Base-by-base conservation (phyloP, 805 yeast species). In the Vanderwaltozyma tropicalis region DNA sequence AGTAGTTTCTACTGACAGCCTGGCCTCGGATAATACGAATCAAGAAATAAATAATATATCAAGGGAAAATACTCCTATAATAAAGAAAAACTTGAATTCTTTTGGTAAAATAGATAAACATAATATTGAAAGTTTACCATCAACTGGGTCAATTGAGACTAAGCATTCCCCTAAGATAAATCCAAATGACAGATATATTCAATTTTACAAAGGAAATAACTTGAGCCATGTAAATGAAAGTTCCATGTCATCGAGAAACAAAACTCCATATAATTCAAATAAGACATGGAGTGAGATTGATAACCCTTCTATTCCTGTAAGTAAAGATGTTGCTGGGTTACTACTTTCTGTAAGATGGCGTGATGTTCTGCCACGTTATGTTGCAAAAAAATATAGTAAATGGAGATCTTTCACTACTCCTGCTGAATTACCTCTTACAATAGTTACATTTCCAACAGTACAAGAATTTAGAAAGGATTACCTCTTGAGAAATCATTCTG, bases 391-490 rank as follows among this genome's bases (percentile, higher is more conserved):
- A 48, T 65, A 78, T 13, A 79, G 88, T 35, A 88, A 88, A 53
- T 92, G 99, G 99, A 74, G 85, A 37, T 88, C 97, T 0, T 68
- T 94, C 37, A 80, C 87, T 12, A 76, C 96, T 0, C 99, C 99
- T 0, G 96, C 97, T 0, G 80, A 94, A 6, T 64, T 92, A 19
- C 99, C 99, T 0, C 64, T 84, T 0, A 77, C 86, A 2, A 77
- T 94, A 0, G 74, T 81, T 2, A 68, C 80, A 9, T 88, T 88
- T 49, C 96, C 97, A 0, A 58, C 79, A 0, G 62, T 68, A 11
- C 65, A 67, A 4, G 87, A 84, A 40, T 78, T 88, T 54, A 75
- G 79, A 34, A 68, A 69, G 3, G 78, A 83, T 43, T 89, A 78
- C 57, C 75, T 83, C 1, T 79, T 85, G 48, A 83, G 88, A 48